Conservation (phyloP, 345 rosid species). For the Gossypium stocksii region DNA sequence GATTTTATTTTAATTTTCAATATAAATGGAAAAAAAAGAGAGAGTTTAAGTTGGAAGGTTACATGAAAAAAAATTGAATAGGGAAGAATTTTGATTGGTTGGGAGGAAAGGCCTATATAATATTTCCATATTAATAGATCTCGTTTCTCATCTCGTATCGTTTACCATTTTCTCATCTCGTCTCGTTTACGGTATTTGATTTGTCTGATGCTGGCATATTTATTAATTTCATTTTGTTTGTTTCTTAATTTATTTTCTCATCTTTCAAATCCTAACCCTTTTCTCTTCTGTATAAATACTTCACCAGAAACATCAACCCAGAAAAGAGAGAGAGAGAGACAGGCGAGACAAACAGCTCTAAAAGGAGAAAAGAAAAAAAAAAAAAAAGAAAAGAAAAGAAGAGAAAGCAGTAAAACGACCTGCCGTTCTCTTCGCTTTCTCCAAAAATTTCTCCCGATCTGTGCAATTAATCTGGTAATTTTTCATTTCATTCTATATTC, state of each 20-base stretch:
- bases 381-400: not conserved
- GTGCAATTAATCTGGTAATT: constrained; percentile 13
- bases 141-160: not conserved
- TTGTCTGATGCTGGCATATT: constrained; percentile 25
- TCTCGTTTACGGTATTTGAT: constrained; percentile 34
- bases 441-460: constrained; percentile 35
- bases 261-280: constrained; percentile 48
- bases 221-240: constrained; percentile 8
- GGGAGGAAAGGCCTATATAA: too few species aligned
- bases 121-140: not conserved
- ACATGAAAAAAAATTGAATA: too few species aligned
- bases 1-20: too few species aligned
- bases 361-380: not conserved
- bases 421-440: constrained; percentile 21
- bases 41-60: too few species aligned
- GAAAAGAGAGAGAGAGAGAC: constrained; percentile 2
- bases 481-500: not conserved
- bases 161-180: constrained; percentile 25
- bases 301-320: constrained; percentile 21
- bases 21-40: too few species aligned
- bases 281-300: constrained; percentile 45
- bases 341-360: not conserved
- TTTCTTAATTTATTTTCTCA: constrained; percentile 19
- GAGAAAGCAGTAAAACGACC: constrained; percentile 24
- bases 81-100: too few species aligned